A percentile compares a stretch with the other conserved stretches of the same genome.
Evolutionary conservation across 805 yeast genomes (phyloP).

Genomic region (Brettanomyces custersianus): DNA sequence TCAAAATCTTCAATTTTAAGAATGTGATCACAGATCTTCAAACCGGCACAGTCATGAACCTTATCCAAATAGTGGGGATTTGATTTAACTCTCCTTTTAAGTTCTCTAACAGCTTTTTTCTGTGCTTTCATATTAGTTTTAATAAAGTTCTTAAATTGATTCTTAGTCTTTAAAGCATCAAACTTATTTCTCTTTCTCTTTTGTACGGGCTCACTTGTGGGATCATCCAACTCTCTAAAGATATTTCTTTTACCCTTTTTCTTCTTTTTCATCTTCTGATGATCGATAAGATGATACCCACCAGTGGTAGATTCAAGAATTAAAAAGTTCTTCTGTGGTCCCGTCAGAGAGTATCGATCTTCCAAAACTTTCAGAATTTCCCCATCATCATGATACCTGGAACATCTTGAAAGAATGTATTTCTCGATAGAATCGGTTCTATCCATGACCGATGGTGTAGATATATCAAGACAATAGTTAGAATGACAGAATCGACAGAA

Average conservation of each 20-base stretch:
- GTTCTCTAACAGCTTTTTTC: constrained; percentile 26
- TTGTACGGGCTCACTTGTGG: neutral
- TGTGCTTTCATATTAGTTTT: constrained; percentile 30
- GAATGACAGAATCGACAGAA: no score
- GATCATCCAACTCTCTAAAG: neutral
- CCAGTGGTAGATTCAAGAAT: constrained; percentile 31
- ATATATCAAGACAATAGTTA: no score
- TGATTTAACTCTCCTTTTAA: constrained; percentile 21
- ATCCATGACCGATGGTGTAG: constrained; percentile 30
- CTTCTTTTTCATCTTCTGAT: constrained; percentile 13
- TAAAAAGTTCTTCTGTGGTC: constrained; percentile 38
- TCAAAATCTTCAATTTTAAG: constrained; percentile 39
- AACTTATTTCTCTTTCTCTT: constrained; percentile 13
- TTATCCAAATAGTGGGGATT: constrained; percentile 15
- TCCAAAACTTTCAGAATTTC: constrained; percentile 33
- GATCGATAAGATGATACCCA: constrained; percentile 10
- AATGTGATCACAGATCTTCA: constrained; percentile 16
- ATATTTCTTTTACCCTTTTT: neutral
- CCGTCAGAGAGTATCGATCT: constrained; percentile 35
- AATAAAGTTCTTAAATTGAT: constrained; percentile 34
- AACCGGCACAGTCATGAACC: constrained; percentile 14
- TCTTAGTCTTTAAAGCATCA: constrained; percentile 23
- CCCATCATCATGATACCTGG: constrained; percentile 26
- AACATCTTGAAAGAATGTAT: constrained; percentile 35
- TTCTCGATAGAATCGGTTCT: constrained; percentile 35